Evolutionary conservation across 2,329 filamentous ascomycete species (phyloP), one percentile per base, ranked within the genome.

Genomic region (Juglanconis juglandina): DNA sequence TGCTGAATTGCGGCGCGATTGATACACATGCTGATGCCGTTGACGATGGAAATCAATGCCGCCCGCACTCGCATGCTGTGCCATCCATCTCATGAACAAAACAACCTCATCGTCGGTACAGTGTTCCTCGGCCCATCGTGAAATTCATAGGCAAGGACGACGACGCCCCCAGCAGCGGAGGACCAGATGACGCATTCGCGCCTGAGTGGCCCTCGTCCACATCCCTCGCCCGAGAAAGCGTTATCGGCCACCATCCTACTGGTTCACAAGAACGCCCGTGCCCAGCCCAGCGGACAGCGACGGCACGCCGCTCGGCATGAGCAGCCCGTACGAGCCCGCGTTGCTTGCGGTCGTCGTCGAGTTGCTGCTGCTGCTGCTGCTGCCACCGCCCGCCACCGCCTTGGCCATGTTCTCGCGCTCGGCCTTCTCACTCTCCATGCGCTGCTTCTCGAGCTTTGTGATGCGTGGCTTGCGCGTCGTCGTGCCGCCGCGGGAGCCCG

Each of bases 371-470:
- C 75, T 75, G 54, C 71, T 70, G 50, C 72, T 73, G 11, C 70
- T 69, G 3, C 73, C 67, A 53, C 77, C 78, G 59, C 72, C 68
- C 41, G 77, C 63, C 33, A 60, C 51, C 14, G 59, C 58, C 66
- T 75, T 73, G 3, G 75, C 77, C 65, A 78, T 64, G 59, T 68
- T 76, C 72, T 93, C 90, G 47, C 89, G 82, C 65, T 92, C 89
- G 6, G 87, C 81, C 77, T 95, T 95, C 73, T 96, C 91, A 49
- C 85, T 84, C 68, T 96, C 91, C 74, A 91, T 87, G 69, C 88
- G 85, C 63, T 90, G 88, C 68, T 91, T 90, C 70, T 94, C 90
- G 42, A 90, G 89, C 72, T 96, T 96, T 44, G 90, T 95, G 66
- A 92, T 88, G 47, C 93, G 87, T 55, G 92, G 91, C 73, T 96